phyloP scores from a whole-genome alignment of 768 basidiomycete species.

The Naganishia antarctica region DNA sequence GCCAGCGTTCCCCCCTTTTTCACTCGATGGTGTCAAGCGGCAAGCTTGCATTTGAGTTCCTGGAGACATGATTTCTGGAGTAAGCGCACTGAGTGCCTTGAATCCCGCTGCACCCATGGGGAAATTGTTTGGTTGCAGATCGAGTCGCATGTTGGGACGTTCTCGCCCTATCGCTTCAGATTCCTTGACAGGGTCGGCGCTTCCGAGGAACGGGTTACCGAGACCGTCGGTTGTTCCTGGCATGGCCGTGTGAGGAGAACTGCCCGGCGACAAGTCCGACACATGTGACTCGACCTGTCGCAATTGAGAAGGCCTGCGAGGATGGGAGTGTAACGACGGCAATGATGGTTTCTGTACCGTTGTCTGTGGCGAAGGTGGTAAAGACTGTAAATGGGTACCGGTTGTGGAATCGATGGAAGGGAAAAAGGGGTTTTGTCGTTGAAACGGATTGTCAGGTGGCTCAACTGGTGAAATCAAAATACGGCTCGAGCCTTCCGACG shows the following conservation, averaged over 20 bases:
- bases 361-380: slow-evolving; percentile 26
- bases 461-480: background rate
- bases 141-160: slow-evolving; percentile 8
- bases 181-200: slow-evolving; percentile 4
- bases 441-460: slow-evolving; percentile 6
- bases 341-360: slow-evolving; percentile 32
- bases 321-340: slow-evolving; percentile 40
- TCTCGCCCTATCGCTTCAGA: background rate
- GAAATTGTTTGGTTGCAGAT: slow-evolving; percentile 17
- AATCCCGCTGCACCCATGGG: slow-evolving; percentile 11
- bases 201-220: slow-evolving; percentile 26
- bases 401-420: slow-evolving; percentile 5
- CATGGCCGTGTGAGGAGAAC: background rate
- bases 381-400: slow-evolving; percentile 9
- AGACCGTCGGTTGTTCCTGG: slow-evolving; percentile 28
- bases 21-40: slow-evolving; percentile 33
- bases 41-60: slow-evolving; percentile 12
- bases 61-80: slow-evolving; percentile 23
- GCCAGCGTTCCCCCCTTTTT: slow-evolving; percentile 49
- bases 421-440: slow-evolving; percentile 24
- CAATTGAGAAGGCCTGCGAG: slow-evolving; percentile 47
- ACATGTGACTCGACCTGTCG: slow-evolving; percentile 41
- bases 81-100: background rate
- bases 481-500: slow-evolving; percentile 8
- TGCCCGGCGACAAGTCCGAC: background rate